Base-by-base conservation (phyloP, 78 protist genomes). In the Chrysochromulina parva region DNA sequence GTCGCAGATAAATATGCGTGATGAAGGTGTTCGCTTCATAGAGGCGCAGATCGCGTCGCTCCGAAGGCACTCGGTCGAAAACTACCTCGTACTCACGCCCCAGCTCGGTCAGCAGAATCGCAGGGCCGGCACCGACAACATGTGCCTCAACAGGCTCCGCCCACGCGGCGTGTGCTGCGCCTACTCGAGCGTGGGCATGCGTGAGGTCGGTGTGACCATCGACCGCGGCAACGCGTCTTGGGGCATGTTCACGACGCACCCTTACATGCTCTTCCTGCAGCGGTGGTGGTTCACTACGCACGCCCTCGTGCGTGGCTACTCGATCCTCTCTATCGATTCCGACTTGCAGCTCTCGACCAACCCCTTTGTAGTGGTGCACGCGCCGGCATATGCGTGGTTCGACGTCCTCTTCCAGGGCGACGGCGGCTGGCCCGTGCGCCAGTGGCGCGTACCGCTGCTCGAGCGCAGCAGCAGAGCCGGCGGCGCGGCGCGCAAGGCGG, bases 191-290 rank as follows among this genome's bases (percentile, higher is more conserved):
- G 14, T 69, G 50, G 78, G 78, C 24, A 69, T 69, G 78, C 11
- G 14, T 50, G 24, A n/a, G 13, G 78, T 69, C 24, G 24, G 4
- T n/a, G 24, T n/a, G 17, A 19, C 50, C 28, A 69, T 50, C 38
- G 38, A 38, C 38, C 38, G 38, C 38, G 38, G 38, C 38, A 38
- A 38, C 38, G 38, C 38, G 38, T 3, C 78, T 9, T 69, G 28
- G 78, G 28, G 24, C 50, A 5, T 26, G 48, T 14, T 13, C 48
- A 50, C 22, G 50, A 69, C 14, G 48, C 78, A 69, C 50, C 78
- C 78, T 3, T 69, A 69, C 78, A 69, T 69, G 78, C 78, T 69
- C 48, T 69, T 69, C 50, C 50, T 69, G 78, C 78, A 69, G 78
- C 78, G 78, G 50, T 69, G 78, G 78, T 69, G 78, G 78, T n/a